These are phyloP conservation scores for Rachicladosporium sp. DNA, from an alignment of 2,329 filamentous ascomycete species.

Conservation along the genomic window DNA sequence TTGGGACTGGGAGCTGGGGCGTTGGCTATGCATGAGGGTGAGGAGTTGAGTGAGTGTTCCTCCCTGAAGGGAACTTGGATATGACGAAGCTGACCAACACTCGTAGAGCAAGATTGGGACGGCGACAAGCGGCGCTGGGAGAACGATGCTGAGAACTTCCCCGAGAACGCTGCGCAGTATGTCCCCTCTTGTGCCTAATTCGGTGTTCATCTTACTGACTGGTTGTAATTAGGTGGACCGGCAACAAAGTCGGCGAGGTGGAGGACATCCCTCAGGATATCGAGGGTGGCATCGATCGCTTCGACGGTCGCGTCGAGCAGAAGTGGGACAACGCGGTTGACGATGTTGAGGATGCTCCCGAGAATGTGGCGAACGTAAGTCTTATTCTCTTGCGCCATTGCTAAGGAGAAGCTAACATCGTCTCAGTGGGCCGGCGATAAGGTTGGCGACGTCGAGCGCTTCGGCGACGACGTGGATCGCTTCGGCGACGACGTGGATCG, in stretches of 20 bases:
- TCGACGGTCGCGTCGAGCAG: conserved; percentile 22
- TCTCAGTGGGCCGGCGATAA: conserved; percentile 26
- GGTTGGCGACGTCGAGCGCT: conserved; percentile 32
- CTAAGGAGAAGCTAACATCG: too few species aligned
- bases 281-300: conserved; percentile 21
- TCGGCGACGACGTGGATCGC: conserved; percentile 28
- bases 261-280: conserved; percentile 27
- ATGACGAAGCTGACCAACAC: not conserved
- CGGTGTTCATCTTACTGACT: too few species aligned
- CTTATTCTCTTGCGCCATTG: too few species aligned
- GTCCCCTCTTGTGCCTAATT: too few species aligned
- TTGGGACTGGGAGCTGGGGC: conserved; percentile 33
- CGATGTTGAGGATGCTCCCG: conserved; percentile 25
- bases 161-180: conserved; percentile 28
- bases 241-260: conserved; percentile 22
- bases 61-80: not conserved
- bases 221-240: conserved; percentile 3
- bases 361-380: conserved; percentile 15
- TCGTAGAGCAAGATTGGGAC: conserved; percentile 8
- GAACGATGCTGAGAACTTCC: conserved; percentile 28
- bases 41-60: conserved; percentile 26
- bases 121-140: conserved; percentile 9
- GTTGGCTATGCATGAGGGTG: conserved; percentile 33
- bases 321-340: conserved; percentile 21
- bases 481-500: conserved; percentile 30